phyloP scores from a whole-genome alignment of 1,139 yeast genomes.

The Candida sanyaensis region DNA sequence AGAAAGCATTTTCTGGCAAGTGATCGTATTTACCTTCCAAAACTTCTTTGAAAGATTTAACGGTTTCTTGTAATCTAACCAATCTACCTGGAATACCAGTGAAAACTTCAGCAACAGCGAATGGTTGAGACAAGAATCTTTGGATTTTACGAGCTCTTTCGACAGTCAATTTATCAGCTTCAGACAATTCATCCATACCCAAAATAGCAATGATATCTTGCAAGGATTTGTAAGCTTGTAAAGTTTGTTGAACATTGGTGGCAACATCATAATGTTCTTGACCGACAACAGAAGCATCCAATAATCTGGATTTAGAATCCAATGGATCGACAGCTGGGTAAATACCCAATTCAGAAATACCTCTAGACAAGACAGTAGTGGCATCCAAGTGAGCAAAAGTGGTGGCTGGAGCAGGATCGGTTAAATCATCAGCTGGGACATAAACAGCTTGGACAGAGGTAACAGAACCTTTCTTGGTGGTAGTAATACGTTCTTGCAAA shows the following conservation, averaged over 20 bases:
- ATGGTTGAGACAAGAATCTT: conserved; percentile 99
- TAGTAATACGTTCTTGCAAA: conserved; percentile 99
- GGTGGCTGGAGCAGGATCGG: conserved; percentile 99
- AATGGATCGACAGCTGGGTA: conserved; percentile 99
- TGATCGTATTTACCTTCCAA: conserved; percentile 98
- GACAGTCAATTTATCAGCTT: conserved; percentile 96
- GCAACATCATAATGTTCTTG: conserved; percentile 98
- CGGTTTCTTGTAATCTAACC: conserved; percentile 94
- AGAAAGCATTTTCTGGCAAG: conserved; percentile 99
- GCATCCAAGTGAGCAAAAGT: conserved; percentile 99
- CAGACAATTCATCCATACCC: conserved; percentile 99
- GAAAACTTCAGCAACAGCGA: conserved; percentile 99
- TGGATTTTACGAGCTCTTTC: conserved; percentile 99
- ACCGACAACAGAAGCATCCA: conserved; percentile 96
- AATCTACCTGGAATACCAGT: conserved; percentile 99
- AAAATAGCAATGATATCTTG: conserved; percentile 99
- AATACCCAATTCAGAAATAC: conserved; percentile 99
- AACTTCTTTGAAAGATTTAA: conserved; percentile 93
- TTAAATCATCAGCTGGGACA: conserved; percentile 99
- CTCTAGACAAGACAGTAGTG: conserved; percentile 99
- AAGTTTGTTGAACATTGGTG: conserved; percentile 92
- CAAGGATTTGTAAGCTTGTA: conserved; percentile 99
- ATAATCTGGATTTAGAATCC: conserved; percentile 98
- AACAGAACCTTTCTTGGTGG: conserved; percentile 99
- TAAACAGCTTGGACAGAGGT: conserved; percentile 99